These are phyloP conservation scores for Populus nigra DNA, from an alignment of 345 rosid species.

Conservation along the genomic window DNA sequence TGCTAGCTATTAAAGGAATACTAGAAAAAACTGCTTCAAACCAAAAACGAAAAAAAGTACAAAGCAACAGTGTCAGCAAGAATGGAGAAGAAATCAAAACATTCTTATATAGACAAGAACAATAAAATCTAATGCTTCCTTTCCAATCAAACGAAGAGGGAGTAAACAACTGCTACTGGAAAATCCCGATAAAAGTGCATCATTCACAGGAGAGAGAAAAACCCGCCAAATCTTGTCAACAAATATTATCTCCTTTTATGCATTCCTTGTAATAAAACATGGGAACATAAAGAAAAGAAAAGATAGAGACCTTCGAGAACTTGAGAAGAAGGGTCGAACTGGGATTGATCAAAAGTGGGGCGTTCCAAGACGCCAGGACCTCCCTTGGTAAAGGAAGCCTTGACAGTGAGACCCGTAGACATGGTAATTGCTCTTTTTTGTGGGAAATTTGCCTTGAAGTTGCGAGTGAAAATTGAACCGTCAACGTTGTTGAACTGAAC, in stretches of 20 bases:
- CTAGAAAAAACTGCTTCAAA: background rate
- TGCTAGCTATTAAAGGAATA: background rate
- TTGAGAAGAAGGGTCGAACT: slow-evolving; percentile 27
- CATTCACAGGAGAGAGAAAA: background rate
- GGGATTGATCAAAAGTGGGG: slow-evolving; percentile 32
- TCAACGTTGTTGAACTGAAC: background rate
- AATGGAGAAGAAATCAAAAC: background rate
- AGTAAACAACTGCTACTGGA: background rate
- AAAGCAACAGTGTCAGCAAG: background rate
- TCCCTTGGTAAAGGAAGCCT: slow-evolving; percentile 9
- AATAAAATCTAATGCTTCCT: background rate
- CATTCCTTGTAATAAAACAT: background rate
- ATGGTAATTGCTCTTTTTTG: background rate
- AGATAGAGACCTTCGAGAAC: slow-evolving; percentile 29
- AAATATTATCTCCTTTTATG: background rate
- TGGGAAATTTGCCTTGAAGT: background rate
- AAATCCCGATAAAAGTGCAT: background rate
- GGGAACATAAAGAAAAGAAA: background rate
- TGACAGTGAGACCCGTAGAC: background rate
- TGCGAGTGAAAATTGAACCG: background rate
- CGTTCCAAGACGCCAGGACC: slow-evolving; percentile 30
- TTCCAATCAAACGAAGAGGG: background rate
- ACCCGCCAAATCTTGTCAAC: background rate
- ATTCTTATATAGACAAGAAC: background rate
- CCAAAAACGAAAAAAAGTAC: background rate